A percentile compares a stretch with the other conserved stretches of the same genome.
phyloP scores from a whole-genome alignment of 768 basidiomycete species.

The Boletus vermiculosoides region DNA sequence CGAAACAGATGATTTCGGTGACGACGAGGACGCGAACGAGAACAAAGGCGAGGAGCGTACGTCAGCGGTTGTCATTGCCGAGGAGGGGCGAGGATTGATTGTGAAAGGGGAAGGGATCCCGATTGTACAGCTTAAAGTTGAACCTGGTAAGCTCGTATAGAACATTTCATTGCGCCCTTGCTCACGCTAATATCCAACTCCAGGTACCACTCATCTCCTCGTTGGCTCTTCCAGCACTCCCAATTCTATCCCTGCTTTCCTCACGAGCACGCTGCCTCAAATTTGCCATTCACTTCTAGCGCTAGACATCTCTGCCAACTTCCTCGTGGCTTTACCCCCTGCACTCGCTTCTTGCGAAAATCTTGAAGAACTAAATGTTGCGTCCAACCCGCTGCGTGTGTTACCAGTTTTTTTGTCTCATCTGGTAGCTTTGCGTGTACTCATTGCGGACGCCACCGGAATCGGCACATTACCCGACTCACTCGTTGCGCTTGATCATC shows the following conservation, averaged over 20 bases:
- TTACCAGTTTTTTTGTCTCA: slow-evolving; percentile 87
- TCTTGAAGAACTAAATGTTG: slow-evolving; percentile 93
- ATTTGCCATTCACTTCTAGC: slow-evolving; percentile 81
- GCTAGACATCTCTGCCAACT: slow-evolving; percentile 90
- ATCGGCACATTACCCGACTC: slow-evolving; percentile 74
- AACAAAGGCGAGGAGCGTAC: slow-evolving; percentile 67
- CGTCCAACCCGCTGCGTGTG: slow-evolving; percentile 86
- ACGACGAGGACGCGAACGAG: slow-evolving; percentile 49
- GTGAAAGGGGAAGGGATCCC: slow-evolving; percentile 67
- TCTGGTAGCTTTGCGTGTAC: slow-evolving; percentile 73
- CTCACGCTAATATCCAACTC: slow-evolving; percentile 2
- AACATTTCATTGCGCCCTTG: background rate
- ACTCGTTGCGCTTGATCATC: slow-evolving; percentile 66
- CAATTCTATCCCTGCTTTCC: slow-evolving; percentile 73
- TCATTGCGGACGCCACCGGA: slow-evolving; percentile 91
- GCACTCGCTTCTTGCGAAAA: slow-evolving; percentile 74
- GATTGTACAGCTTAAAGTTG: slow-evolving; percentile 60
- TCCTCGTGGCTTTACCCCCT: slow-evolving; percentile 79
- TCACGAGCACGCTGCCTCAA: slow-evolving; percentile 66
- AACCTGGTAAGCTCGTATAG: slow-evolving; percentile 56
- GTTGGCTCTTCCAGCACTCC: slow-evolving; percentile 80
- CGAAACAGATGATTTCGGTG: slow-evolving; percentile 51
- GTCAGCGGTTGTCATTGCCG: slow-evolving; percentile 73
- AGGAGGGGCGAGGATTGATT: slow-evolving; percentile 83
- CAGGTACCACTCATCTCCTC: slow-evolving; percentile 92